These are phyloP conservation scores for Trichosanthes cucumerina DNA, from an alignment of 306 rosid genomes.

Conservation along the genomic window DNA sequence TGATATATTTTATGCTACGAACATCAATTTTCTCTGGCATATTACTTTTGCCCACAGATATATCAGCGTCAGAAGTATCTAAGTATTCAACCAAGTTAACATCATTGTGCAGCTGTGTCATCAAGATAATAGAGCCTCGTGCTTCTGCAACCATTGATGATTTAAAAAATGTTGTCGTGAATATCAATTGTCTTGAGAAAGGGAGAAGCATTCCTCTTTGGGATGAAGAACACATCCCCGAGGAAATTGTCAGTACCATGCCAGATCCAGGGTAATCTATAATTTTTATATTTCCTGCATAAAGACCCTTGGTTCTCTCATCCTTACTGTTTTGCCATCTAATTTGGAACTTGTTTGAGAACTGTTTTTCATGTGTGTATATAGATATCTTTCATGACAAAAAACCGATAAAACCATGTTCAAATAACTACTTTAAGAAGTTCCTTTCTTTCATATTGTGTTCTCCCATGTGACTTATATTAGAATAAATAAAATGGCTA, in stretches of 20 bases:
- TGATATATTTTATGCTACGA: neutral
- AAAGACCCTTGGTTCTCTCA: neutral
- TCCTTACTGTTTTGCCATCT: neutral
- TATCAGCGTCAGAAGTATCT: slow-evolving; percentile 64
- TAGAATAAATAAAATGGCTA: neutral
- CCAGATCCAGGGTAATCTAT: slow-evolving; percentile 74
- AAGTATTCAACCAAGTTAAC: slow-evolving; percentile 60
- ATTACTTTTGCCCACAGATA: slow-evolving; percentile 33
- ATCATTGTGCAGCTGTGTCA: slow-evolving; percentile 77
- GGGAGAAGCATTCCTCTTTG: slow-evolving; percentile 48
- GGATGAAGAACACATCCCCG: slow-evolving; percentile 93
- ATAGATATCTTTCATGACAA: neutral
- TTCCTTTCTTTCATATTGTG: neutral
- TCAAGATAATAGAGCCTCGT: slow-evolving; percentile 86
- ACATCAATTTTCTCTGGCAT: slow-evolving; percentile 16
- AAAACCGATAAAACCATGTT: neutral
- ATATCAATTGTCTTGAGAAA: slow-evolving; percentile 59
- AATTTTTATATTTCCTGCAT: slow-evolving; percentile 4
- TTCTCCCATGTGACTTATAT: neutral
- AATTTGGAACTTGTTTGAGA: neutral
- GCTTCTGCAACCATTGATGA: slow-evolving; percentile 61
- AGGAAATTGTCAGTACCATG: slow-evolving; percentile 67
- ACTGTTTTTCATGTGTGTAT: neutral
- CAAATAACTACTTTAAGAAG: neutral
- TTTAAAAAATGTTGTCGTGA: slow-evolving; percentile 63